A percentile compares a stretch with the other conserved stretches of the same genome.
These are phyloP conservation scores for Daedaleopsis sinensis DNA, from an alignment of 768 basidiomycete genomes.

Conservation along the genomic window DNA sequence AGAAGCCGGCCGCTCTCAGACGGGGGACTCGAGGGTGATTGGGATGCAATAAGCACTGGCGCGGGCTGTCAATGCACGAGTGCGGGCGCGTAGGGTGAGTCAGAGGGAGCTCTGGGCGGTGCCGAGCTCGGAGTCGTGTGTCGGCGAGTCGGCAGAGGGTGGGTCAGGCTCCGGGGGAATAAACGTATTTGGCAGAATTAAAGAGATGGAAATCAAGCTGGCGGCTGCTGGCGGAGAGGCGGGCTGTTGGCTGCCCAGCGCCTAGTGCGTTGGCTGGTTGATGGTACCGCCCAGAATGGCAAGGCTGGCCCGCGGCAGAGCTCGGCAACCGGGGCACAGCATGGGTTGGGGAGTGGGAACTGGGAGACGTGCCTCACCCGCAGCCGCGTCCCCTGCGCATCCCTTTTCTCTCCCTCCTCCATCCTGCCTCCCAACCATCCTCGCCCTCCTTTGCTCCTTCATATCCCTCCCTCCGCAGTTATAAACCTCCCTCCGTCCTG, in stretches of 20 bases:
- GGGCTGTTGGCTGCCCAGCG: constrained; percentile 1
- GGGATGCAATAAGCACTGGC: constrained; percentile 17
- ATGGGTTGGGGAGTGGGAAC: constrained; percentile 21
- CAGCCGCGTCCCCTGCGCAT: constrained; percentile 21
- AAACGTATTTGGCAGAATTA: background rate
- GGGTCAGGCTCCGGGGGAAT: background rate
- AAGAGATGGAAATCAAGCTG: background rate
- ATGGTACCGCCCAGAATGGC: constrained; percentile 15
- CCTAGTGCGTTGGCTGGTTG: constrained; percentile 22
- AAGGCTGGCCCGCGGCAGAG: constrained; percentile 11
- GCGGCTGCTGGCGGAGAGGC: background rate
- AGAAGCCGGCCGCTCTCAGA: constrained; percentile 13
- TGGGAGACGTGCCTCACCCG: constrained; percentile 23
- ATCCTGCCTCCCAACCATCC: constrained; percentile 11
- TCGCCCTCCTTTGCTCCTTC: constrained; percentile 21
- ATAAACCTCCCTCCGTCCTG: constrained; percentile 19
- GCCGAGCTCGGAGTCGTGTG: constrained; percentile 11
- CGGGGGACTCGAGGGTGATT: constrained; percentile 10
- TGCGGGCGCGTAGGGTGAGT: constrained; percentile 10
- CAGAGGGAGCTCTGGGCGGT: constrained; percentile 11
- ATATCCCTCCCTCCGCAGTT: constrained; percentile 26
- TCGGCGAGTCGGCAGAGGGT: constrained; percentile 6
- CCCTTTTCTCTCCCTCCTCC: constrained; percentile 20
- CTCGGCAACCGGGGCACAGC: constrained; percentile 24
- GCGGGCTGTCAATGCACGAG: constrained; percentile 13